Percentiles rank a stretch among this genome's conserved stretches.
Evolutionary conservation across 257 asterid species (phyloP).

Genomic region (Ilex aquifolium): DNA sequence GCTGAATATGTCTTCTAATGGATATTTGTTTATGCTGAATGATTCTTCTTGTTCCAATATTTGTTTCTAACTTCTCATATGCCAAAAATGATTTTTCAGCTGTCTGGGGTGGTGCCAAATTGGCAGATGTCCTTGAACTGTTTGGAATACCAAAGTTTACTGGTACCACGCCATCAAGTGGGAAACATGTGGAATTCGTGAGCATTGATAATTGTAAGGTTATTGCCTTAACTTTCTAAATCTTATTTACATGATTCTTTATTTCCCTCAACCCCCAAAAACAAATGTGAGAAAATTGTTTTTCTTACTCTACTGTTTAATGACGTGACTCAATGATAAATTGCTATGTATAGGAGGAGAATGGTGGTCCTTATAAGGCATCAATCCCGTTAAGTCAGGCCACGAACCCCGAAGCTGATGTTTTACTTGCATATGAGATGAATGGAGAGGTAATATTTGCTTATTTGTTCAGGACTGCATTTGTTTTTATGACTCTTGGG

Average conservation of each 20-base stretch:
- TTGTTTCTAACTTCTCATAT: constrained; percentile 9
- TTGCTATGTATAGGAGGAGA: constrained; percentile 64
- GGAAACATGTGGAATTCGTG: constrained; percentile 86
- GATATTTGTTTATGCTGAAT: too few species aligned
- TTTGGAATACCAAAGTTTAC: constrained; percentile 71
- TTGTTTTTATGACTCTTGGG: too few species aligned
- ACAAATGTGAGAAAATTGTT: too few species aligned
- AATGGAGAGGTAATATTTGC: constrained; percentile 71
- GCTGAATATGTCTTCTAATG: too few species aligned
- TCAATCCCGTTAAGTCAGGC: constrained; percentile 88
- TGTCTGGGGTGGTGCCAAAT: constrained; percentile 90
- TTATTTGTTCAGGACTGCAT: neutral
- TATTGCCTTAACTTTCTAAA: constrained; percentile 11
- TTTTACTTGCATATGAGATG: constrained; percentile 95
- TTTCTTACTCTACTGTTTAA: neutral
- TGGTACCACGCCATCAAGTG: constrained; percentile 52
- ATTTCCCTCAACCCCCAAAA: neutral
- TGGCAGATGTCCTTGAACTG: constrained; percentile 87
- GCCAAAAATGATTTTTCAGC: constrained; percentile 43
- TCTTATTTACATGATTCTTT: neutral
- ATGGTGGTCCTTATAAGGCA: constrained; percentile 96
- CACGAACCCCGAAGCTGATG: constrained; percentile 89
- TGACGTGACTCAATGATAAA: constrained; percentile 13
- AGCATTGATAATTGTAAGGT: constrained; percentile 99
- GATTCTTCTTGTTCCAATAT: neutral